Conservation (phyloP, 345 rosid species). For the Eucalyptus viminalis region DNA sequence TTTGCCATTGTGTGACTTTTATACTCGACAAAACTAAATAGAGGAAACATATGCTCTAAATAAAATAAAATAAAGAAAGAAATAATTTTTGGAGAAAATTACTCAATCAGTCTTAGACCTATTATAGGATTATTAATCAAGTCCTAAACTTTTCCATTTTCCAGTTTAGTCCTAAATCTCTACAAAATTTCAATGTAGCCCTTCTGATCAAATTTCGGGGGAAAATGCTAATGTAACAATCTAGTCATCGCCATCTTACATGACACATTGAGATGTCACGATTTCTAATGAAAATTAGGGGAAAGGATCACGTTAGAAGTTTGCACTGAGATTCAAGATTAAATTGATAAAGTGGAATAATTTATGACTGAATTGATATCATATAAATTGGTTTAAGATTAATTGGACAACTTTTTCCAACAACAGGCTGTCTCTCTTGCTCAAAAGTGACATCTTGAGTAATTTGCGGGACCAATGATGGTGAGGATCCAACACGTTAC, state of each 20-base stretch:
- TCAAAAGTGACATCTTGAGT: background rate
- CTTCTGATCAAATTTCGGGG: background rate
- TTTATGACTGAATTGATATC: too few relatives aligned
- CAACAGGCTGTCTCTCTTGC: background rate
- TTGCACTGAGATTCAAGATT: background rate
- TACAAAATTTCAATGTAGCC: background rate
- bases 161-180: background rate
- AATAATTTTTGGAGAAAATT: background rate
- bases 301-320: background rate
- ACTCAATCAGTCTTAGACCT: background rate
- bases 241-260: background rate
- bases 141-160: background rate
- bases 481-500: too few relatives aligned
- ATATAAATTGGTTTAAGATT: background rate
- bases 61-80: background rate
- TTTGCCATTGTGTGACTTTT: background rate
- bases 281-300: background rate
- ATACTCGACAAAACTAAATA: background rate
- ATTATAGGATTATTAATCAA: background rate
- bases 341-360: too few relatives aligned
- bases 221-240: background rate
- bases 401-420: background rate
- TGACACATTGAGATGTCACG: rapidly evolving
- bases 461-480: background rate
- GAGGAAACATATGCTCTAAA: background rate